Conservation (phyloP, 2,329 filamentous ascomycete species). For the Tolypocladium cylindrosporum region DNA sequence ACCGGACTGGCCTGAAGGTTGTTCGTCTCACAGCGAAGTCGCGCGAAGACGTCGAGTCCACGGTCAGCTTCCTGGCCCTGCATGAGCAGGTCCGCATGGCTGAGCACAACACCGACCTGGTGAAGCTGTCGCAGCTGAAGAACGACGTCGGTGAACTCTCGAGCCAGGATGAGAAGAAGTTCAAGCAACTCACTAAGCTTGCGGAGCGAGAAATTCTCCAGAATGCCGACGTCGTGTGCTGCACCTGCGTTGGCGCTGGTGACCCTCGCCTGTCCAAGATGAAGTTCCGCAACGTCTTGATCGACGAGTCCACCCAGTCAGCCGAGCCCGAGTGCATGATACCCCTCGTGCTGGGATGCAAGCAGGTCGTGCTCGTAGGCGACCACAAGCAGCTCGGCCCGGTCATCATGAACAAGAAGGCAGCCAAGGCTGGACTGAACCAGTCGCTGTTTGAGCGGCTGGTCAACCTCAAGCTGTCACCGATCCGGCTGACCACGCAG, state of each 20-base stretch:
- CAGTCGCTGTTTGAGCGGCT: slow-evolving; percentile 97
- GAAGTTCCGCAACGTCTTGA: slow-evolving; percentile 96
- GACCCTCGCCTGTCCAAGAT: slow-evolving; percentile 93
- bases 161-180: slow-evolving; percentile 96
- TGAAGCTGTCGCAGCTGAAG: slow-evolving; percentile 89
- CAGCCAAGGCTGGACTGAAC: slow-evolving; percentile 92
- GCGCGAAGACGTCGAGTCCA: slow-evolving; percentile 96
- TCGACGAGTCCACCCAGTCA: slow-evolving; percentile 96
- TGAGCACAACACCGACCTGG: slow-evolving; percentile 87
- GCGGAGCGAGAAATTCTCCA: slow-evolving; percentile 91
- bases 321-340: slow-evolving; percentile 99
- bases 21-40: slow-evolving; percentile 98
- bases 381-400: slow-evolving; percentile 97
- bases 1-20: slow-evolving; percentile 88
- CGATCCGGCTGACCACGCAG: slow-evolving; percentile 90
- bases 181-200: slow-evolving; percentile 87
- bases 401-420: slow-evolving; percentile 99
- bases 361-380: slow-evolving; percentile 96
- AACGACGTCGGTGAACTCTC: slow-evolving; percentile 82
- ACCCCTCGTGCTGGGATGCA: slow-evolving; percentile 90
- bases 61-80: slow-evolving; percentile 86
- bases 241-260: slow-evolving; percentile 93
- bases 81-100: slow-evolving; percentile 98
- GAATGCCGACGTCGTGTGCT: slow-evolving; percentile 97
- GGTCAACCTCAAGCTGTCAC: slow-evolving; percentile 80